phyloP scores from a whole-genome alignment of 768 basidiomycete species.

The Cystobasidium tubakii region DNA sequence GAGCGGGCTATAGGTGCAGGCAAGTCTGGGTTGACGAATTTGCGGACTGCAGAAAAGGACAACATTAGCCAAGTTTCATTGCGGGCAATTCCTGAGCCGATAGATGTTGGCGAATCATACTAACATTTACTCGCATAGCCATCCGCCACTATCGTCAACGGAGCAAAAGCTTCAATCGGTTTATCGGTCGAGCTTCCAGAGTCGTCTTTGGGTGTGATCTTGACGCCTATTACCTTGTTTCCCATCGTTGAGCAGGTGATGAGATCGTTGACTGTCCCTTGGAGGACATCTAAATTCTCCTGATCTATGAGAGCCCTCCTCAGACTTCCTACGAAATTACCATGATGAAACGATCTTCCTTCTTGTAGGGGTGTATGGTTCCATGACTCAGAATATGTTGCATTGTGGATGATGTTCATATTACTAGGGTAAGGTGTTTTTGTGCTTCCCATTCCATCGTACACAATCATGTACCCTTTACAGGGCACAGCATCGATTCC shows the following conservation, averaged over 20 bases:
- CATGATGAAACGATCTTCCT: constrained; percentile 89
- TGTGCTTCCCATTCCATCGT: constrained; percentile 60
- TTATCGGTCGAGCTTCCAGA: constrained; percentile 14
- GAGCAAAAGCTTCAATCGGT: constrained; percentile 55
- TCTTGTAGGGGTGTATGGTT: constrained; percentile 51
- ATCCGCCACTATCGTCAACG: constrained; percentile 81
- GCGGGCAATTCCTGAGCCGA: too few relatives aligned
- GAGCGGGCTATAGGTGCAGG: constrained; percentile 53
- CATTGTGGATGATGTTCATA: neutral
- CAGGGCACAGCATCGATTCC: constrained; percentile 80
- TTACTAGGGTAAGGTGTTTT: constrained; percentile 77
- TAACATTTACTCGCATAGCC: constrained; percentile 77
- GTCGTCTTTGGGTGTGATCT: constrained; percentile 55
- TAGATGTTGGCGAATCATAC: too few relatives aligned
- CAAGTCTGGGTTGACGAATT: constrained; percentile 57
- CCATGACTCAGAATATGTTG: neutral
- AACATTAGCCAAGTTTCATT: too few relatives aligned
- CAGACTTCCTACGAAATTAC: constrained; percentile 74
- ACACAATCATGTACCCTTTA: constrained; percentile 77
- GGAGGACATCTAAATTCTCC: constrained; percentile 67
- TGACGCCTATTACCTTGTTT: constrained; percentile 62
- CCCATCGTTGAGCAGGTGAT: constrained; percentile 57
- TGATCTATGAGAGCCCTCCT: constrained; percentile 62
- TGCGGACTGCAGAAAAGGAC: constrained; percentile 58
- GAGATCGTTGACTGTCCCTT: constrained; percentile 74